A percentile compares a stretch with the other conserved stretches of the same genome.
phyloP scores from a whole-genome alignment of 2,329 filamentous ascomycete genomes.

The Pseudopithomyces chartarum region DNA sequence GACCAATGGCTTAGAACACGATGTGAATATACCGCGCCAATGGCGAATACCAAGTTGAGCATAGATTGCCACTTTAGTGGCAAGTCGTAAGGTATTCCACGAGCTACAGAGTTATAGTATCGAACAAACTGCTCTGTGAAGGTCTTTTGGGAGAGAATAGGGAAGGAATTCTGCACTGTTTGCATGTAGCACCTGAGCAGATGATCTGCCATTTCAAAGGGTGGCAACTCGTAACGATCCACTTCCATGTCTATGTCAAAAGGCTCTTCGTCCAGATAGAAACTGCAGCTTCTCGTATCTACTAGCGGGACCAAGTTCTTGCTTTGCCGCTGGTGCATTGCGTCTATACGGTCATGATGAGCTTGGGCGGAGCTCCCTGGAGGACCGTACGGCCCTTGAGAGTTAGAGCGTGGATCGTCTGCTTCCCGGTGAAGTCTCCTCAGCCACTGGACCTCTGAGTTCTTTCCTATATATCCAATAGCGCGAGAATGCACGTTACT shows the following conservation, averaged over 20 bases:
- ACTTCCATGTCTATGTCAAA: slow-evolving; percentile 12
- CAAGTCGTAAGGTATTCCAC: slow-evolving; percentile 15
- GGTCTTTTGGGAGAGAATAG: slow-evolving; percentile 35
- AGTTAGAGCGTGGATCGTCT: not conserved
- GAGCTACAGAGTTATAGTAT: slow-evolving; percentile 29
- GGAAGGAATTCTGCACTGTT: slow-evolving; percentile 23
- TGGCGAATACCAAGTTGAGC: slow-evolving; percentile 49
- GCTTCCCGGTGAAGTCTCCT: slow-evolving; percentile 20
- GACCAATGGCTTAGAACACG: slow-evolving; percentile 30
- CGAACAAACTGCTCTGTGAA: slow-evolving; percentile 40
- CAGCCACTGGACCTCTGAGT: slow-evolving; percentile 32
- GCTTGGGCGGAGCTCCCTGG: slow-evolving; percentile 20
- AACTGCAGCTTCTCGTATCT: slow-evolving; percentile 26
- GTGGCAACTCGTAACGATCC: slow-evolving; percentile 33
- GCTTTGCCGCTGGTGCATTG: slow-evolving; percentile 13
- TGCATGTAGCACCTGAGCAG: slow-evolving; percentile 37
- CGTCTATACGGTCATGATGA: slow-evolving; percentile 14
- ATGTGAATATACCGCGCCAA: slow-evolving; percentile 45
- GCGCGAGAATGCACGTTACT: slow-evolving; percentile 26
- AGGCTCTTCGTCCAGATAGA: slow-evolving; percentile 27
- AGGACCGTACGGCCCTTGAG: slow-evolving; percentile 21
- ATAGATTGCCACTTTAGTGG: slow-evolving; percentile 43
- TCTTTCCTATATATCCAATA: slow-evolving; percentile 31
- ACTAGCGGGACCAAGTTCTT: slow-evolving; percentile 12
- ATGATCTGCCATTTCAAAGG: slow-evolving; percentile 26